Evolutionary conservation across 306 rosid genomes (phyloP), one percentile per base, ranked within the genome.

Genomic region (Vachellia collinsii): DNA sequence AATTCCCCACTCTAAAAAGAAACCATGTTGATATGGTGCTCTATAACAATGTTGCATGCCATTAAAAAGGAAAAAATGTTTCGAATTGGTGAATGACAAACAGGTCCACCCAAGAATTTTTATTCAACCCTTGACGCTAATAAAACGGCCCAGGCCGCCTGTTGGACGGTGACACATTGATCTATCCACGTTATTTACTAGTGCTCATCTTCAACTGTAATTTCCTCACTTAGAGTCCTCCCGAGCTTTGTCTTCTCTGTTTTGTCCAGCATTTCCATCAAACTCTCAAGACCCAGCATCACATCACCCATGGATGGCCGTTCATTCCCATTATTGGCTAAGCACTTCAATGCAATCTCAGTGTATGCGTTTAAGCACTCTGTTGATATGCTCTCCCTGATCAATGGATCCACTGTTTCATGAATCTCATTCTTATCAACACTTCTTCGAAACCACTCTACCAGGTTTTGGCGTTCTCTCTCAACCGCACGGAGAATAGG

Each of bases 231-330:
- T 44, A 8, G 1, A 44, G 13, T 8, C 50, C 50, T 13, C 9
- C 12, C 13, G 1, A 10, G 14, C 8, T 7, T 6, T 3, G 3
- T 54, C 7, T 12, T 20, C 1, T 38, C 3, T 59, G 0, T 16
- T 11, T 3, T 12, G 14, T 12, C 3, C 17, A 2, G 1, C 5
- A 12, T 47, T 4, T 47, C 51, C 4, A 47, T 3, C 3, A 88
- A 83, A 61, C 53, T 75, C 72, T 76, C 80, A 0, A 87, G 72
- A 0, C 70, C 79, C 80, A 48, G 25, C 56, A 83, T 73, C 39
- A 90, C 88, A 8, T 86, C 86, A 3, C 66, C 82, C 90, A 88
- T 88, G 1, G 87, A 79, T 0, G 86, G 89, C 69, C 92, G 48
- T 34, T 85, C 64, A 11, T 36, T 36, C 3, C 89, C 89, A 0